phyloP scores from a whole-genome alignment of 2,329 filamentous ascomycete species.

The Hypomyces perniciosus region DNA sequence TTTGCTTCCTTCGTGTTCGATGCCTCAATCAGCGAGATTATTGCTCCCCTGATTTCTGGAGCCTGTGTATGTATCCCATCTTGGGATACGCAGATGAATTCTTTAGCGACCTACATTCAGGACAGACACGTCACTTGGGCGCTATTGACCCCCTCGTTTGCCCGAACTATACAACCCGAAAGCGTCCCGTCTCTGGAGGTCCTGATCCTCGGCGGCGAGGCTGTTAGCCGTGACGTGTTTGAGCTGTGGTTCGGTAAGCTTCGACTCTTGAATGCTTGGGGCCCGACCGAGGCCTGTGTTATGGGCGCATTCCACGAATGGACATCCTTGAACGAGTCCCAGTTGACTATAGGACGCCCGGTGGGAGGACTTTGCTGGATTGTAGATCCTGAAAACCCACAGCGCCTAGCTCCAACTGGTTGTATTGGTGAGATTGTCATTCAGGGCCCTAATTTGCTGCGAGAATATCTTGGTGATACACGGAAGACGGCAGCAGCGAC shows the following conservation, averaged over 20 bases:
- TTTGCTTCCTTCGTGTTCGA: neutral
- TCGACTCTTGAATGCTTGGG: slow-evolving; percentile 14
- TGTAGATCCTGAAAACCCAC: neutral
- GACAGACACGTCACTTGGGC: neutral
- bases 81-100: neutral
- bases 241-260: slow-evolving; percentile 4
- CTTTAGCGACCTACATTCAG: neutral
- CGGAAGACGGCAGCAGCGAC: neutral
- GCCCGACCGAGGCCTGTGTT: slow-evolving; percentile 4
- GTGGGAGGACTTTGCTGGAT: neutral
- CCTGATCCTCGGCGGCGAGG: slow-evolving; percentile 9
- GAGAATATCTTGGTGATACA: slow-evolving; percentile 1
- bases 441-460: neutral
- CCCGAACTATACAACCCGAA: neutral
- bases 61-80: neutral
- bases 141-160: neutral
- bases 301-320: slow-evolving; percentile 1
- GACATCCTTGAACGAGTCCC: neutral
- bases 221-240: neutral
- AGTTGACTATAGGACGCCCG: slow-evolving; percentile 1
- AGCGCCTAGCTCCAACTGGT: neutral
- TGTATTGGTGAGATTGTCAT: neutral
- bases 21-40: neutral
- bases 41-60: neutral
- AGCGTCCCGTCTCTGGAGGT: neutral